These are phyloP conservation scores for Nemophila menziesii DNA, from an alignment of 257 asterid species.

Conservation along the genomic window DNA sequence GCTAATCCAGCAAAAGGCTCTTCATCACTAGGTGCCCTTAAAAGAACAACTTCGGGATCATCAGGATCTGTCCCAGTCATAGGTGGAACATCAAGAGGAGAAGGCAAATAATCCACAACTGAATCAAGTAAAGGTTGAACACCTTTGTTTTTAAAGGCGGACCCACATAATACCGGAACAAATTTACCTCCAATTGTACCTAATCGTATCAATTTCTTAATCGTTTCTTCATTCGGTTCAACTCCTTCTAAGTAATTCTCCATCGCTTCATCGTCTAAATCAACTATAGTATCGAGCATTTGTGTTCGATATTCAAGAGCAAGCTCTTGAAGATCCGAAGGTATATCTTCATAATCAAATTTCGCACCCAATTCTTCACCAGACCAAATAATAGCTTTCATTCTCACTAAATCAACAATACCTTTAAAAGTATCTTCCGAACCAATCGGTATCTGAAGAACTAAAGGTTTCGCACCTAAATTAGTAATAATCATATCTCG, in stretches of 20 bases:
- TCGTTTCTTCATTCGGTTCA: slow-evolving; percentile 73
- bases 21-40: slow-evolving; percentile 42
- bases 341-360: slow-evolving; percentile 64
- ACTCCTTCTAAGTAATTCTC: slow-evolving; percentile 78
- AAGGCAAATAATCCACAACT: slow-evolving; percentile 83
- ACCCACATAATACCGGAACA: slow-evolving; percentile 89
- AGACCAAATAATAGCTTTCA: slow-evolving; percentile 78
- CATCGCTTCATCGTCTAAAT: slow-evolving; percentile 77
- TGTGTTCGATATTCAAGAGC: slow-evolving; percentile 61
- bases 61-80: slow-evolving; percentile 92
- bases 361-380: slow-evolving; percentile 99
- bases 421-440: slow-evolving; percentile 81
- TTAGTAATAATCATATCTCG: slow-evolving; percentile 85
- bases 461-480: slow-evolving; percentile 86
- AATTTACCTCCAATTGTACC: slow-evolving; percentile 56
- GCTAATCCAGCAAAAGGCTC: slow-evolving; percentile 93
- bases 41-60: slow-evolving; percentile 51
- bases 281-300: slow-evolving; percentile 70
- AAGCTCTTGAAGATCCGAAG: slow-evolving; percentile 54
- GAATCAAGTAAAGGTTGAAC: slow-evolving; percentile 89
- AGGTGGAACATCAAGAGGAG: slow-evolving; percentile 78
- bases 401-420: slow-evolving; percentile 68
- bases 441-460: slow-evolving; percentile 80
- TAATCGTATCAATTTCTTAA: slow-evolving; percentile 55
- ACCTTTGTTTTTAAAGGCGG: slow-evolving; percentile 92